These are phyloP conservation scores for Colletotrichum lentis DNA, from an alignment of 2,329 filamentous ascomycete species.

Conservation along the genomic window DNA sequence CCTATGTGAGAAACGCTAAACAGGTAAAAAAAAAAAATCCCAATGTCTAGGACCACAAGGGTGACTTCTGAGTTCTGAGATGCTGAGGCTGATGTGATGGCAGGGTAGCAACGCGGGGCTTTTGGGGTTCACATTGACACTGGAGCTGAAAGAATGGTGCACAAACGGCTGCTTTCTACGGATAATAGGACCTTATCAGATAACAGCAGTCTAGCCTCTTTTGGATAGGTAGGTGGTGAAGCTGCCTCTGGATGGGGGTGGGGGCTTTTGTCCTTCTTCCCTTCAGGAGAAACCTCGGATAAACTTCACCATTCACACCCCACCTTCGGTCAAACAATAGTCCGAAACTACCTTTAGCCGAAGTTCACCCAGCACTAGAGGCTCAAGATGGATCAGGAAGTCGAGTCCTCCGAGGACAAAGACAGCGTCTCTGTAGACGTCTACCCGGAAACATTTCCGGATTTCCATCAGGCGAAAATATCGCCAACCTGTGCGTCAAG, in stretches of 20 bases:
- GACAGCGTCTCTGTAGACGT: conserved; percentile 11
- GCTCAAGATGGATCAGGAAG: conserved; percentile 16
- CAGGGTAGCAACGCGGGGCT: conserved; percentile 29
- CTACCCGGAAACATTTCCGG: conserved; percentile 33
- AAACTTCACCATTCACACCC: background rate
- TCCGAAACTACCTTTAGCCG: conserved; percentile 17
- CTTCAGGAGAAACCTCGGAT: conserved; percentile 6
- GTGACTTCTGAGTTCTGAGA: background rate
- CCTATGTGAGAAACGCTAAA: background rate
- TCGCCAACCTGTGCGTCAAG: background rate
- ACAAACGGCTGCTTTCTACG: conserved; percentile 19
- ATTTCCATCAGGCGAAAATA: conserved; percentile 16
- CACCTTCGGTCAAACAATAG: conserved; percentile 8
- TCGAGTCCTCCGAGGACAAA: conserved; percentile 31
- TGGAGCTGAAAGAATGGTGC: conserved; percentile 35
- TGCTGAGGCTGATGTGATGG: conserved; percentile 17
- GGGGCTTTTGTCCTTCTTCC: background rate
- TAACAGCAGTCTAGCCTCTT: background rate
- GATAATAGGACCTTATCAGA: conserved; percentile 31
- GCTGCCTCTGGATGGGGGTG: conserved; percentile 6
- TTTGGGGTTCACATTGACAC: conserved; percentile 20
- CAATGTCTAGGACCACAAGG: conserved; percentile 16
- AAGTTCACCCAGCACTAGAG: conserved; percentile 27
- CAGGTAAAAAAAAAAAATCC: background rate
- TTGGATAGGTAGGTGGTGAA: conserved; percentile 9